Percentiles rank a stretch among this genome's conserved stretches.
Evolutionary conservation across 1,284 basidiomycete species (phyloP).

Genomic region (Ceratobasidium sp.): DNA sequence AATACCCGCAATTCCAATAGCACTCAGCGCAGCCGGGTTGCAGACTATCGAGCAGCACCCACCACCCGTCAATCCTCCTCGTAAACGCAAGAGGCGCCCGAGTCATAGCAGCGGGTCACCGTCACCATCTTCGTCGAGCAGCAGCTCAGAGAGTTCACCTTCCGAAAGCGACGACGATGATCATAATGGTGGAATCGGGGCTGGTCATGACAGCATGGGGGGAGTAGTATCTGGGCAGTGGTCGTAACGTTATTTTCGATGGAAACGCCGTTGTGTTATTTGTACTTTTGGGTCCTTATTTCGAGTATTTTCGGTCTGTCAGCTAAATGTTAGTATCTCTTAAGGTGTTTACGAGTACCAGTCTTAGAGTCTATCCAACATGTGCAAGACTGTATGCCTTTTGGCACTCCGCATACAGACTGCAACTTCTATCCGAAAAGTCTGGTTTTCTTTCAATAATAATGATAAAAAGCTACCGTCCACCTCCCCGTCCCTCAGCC

Average conservation of each 20-base stretch:
- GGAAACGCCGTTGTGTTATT: neutral
- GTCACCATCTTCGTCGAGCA: constrained; percentile 40
- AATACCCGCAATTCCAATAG: constrained; percentile 18
- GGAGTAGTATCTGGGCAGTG: constrained; percentile 19
- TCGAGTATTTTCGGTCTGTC: neutral
- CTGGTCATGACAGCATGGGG: constrained; percentile 13
- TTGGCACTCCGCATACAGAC: neutral
- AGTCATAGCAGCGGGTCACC: constrained; percentile 39
- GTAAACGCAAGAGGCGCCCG: constrained; percentile 34
- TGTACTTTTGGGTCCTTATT: constrained; percentile 14
- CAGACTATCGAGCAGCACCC: constrained; percentile 36
- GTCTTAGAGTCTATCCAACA: no score
- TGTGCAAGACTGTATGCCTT: no score
- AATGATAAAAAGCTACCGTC: constrained; percentile 1
- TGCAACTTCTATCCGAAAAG: neutral
- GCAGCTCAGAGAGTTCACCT: constrained; percentile 40
- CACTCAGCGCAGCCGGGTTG: constrained; percentile 18
- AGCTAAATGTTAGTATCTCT: neutral
- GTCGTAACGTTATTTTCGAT: constrained; percentile 39
- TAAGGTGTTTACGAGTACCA: neutral
- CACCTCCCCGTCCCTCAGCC: constrained; percentile 6
- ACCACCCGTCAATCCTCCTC: neutral
- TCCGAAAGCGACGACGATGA: constrained; percentile 43
- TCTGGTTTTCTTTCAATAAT: neutral
- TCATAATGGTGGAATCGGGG: constrained; percentile 30